Conservation (phyloP, 177 flowering plant genomes). For the Tripterygium wilfordii region DNA sequence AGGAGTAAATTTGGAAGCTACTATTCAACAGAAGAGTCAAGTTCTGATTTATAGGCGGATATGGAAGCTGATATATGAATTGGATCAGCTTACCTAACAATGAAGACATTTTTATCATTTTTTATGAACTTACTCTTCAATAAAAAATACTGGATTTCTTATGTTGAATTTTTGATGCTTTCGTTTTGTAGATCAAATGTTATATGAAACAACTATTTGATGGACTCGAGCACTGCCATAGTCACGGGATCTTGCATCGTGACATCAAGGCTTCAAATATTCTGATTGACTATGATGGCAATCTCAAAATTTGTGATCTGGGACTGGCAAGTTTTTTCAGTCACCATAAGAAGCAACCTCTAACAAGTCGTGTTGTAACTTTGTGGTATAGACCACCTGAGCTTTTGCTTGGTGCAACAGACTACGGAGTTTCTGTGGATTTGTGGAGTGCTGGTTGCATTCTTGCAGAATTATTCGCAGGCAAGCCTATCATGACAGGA, state of each 20-base stretch:
- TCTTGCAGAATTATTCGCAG: slow-evolving; percentile 75
- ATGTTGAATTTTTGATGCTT: no score
- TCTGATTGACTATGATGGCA: slow-evolving; percentile 61
- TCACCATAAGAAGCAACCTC: slow-evolving; percentile 54
- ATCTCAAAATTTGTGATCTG: slow-evolving; percentile 74
- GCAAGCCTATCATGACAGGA: slow-evolving; percentile 91
- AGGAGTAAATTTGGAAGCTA: no score
- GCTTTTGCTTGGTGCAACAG: slow-evolving; percentile 83
- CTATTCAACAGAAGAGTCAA: no score
- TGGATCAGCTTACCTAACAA: no score
- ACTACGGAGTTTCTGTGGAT: slow-evolving; percentile 77
- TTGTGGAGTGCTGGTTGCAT: slow-evolving; percentile 89
- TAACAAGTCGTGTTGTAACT: slow-evolving; percentile 90
- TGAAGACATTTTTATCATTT: no score
- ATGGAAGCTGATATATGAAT: no score
- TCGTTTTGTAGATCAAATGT: slow-evolving; percentile 65
- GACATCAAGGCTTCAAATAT: slow-evolving; percentile 89
- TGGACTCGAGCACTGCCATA: slow-evolving; percentile 85
- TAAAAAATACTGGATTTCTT: no score
- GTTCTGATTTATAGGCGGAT: no score
- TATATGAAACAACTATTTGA: slow-evolving; percentile 72
- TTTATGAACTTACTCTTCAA: no score
- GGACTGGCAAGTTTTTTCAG: slow-evolving; percentile 64
- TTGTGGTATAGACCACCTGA: slow-evolving; percentile 93
- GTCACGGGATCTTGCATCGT: slow-evolving; percentile 73